Evolutionary conservation across 2,329 filamentous ascomycete genomes (phyloP).

Genomic region (Hymenoscyphus linearis): DNA sequence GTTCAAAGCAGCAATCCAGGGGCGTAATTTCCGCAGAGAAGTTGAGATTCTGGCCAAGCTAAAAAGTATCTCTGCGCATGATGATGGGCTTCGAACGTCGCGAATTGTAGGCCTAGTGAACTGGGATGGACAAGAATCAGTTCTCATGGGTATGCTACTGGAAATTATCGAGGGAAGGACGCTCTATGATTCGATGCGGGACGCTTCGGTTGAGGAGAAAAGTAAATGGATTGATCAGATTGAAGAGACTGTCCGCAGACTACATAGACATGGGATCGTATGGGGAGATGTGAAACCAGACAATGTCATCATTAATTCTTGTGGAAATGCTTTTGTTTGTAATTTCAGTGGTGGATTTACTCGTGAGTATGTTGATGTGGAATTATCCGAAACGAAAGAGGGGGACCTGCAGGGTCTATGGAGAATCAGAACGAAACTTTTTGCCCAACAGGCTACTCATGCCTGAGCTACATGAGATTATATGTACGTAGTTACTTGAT

Average conservation of each 20-base stretch:
- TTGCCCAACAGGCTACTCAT: not conserved
- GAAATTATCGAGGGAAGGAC: conserved; percentile 12
- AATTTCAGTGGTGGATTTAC: not conserved
- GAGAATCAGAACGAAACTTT: not conserved
- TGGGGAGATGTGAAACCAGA: conserved; percentile 92
- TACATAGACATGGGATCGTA: conserved; percentile 72
- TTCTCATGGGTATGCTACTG: conserved; percentile 14
- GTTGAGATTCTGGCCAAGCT: conserved; percentile 7
- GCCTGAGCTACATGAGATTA: too few relatives aligned
- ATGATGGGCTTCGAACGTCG: conserved; percentile 10
- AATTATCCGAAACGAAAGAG: not conserved
- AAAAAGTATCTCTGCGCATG: conserved; percentile 11
- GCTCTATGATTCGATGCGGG: conserved; percentile 7
- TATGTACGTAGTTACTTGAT: too few relatives aligned
- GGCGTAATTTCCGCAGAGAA: not conserved
- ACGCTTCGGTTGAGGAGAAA: conserved; percentile 10
- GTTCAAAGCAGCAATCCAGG: not conserved
- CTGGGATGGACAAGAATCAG: conserved; percentile 12
- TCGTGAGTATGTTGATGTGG: not conserved
- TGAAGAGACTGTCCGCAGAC: conserved; percentile 11
- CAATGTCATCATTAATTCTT: conserved; percentile 91
- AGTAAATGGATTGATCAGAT: conserved; percentile 14
- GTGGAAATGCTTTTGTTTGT: conserved; percentile 98
- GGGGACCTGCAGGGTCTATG: not conserved
- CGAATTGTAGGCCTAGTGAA: conserved; percentile 13